A percentile compares a stretch with the other conserved stretches of the same genome.
These are phyloP conservation scores for Kuraishia floccosa DNA, from an alignment of 805 yeast species.

Conservation along the genomic window DNA sequence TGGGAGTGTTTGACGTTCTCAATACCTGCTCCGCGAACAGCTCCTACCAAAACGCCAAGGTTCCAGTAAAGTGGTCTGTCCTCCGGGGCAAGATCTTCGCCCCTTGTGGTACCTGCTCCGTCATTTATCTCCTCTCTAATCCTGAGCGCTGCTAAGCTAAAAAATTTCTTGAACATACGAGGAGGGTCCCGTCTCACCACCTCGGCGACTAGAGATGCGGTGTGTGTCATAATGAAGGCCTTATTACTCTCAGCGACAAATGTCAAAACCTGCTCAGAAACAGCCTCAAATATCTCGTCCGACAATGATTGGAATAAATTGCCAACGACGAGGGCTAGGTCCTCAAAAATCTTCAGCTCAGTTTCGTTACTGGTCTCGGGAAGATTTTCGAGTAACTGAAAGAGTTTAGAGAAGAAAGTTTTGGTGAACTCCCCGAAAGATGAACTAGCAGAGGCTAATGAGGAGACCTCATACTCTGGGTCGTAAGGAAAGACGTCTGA, in stretches of 20 bases:
- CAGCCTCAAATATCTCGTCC: slow-evolving; percentile 35
- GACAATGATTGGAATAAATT: slow-evolving; percentile 38
- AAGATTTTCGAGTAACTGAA: slow-evolving; percentile 54
- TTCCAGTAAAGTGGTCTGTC: slow-evolving; percentile 72
- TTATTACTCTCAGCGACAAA: too few species aligned
- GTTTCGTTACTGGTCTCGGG: slow-evolving; percentile 39
- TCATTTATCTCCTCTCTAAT: slow-evolving; percentile 63
- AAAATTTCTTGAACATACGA: slow-evolving; percentile 31
- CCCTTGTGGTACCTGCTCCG: slow-evolving; percentile 70
- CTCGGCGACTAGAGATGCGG: too few species aligned
- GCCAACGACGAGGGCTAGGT: slow-evolving; percentile 23
- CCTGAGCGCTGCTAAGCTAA: slow-evolving; percentile 31
- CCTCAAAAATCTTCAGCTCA: slow-evolving; percentile 38
- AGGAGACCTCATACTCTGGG: slow-evolving; percentile 32
- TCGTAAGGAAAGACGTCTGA: slow-evolving; percentile 21
- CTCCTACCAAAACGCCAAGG: slow-evolving; percentile 56
- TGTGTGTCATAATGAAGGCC: too few species aligned
- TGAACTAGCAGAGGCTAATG: slow-evolving; percentile 64
- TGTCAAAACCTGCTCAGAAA: slow-evolving; percentile 35
- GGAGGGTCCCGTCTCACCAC: too few species aligned
- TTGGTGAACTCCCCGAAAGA: slow-evolving; percentile 52
- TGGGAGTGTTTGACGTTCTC: slow-evolving; percentile 28
- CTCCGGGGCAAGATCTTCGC: slow-evolving; percentile 57
- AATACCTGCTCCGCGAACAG: slow-evolving; percentile 56
- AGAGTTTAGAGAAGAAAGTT: slow-evolving; percentile 44